Conservation (phyloP, 1,139 yeast genomes). For the Hansenula sp. region DNA sequence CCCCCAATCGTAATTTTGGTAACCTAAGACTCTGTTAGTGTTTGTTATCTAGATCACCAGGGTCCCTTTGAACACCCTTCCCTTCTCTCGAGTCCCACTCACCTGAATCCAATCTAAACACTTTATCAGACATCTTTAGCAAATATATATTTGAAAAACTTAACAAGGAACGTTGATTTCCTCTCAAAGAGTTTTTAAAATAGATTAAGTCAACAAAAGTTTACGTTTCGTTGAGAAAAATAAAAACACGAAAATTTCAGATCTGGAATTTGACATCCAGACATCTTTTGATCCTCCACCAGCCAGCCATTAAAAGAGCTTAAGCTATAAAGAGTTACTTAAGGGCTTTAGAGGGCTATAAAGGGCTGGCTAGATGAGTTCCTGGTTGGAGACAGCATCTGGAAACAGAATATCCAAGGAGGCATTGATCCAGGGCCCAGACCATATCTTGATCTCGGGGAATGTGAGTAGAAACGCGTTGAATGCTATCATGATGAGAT, state of each 20-base stretch:
- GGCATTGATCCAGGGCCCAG: conserved; percentile 41
- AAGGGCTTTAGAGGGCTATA: too few species aligned
- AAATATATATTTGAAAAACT: neutral
- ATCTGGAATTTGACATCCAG: neutral
- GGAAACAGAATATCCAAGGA: conserved; percentile 55
- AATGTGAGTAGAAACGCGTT: conserved; percentile 17
- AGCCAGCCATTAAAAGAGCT: neutral
- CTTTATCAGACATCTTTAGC: conserved; percentile 25
- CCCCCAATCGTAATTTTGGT: conserved; percentile 81
- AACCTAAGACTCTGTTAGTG: conserved; percentile 31
- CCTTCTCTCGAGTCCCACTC: conserved; percentile 7
- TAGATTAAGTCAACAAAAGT: neutral
- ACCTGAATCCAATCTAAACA: conserved; percentile 35
- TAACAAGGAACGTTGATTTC: neutral
- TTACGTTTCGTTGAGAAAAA: neutral
- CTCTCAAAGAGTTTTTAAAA: neutral
- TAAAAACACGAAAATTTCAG: neutral
- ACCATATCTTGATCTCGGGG: conserved; percentile 44
- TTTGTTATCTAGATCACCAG: neutral
- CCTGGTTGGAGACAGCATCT: conserved; percentile 41
- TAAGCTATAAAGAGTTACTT: neutral
- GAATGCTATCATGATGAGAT: conserved; percentile 5
- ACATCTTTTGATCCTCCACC: neutral
- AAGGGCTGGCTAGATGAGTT: conserved; percentile 1
- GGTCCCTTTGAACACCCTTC: neutral